Percentiles rank a stretch among this genome's conserved stretches.
phyloP scores from a whole-genome alignment of 805 yeast species.

The Saturnispora silvae region DNA sequence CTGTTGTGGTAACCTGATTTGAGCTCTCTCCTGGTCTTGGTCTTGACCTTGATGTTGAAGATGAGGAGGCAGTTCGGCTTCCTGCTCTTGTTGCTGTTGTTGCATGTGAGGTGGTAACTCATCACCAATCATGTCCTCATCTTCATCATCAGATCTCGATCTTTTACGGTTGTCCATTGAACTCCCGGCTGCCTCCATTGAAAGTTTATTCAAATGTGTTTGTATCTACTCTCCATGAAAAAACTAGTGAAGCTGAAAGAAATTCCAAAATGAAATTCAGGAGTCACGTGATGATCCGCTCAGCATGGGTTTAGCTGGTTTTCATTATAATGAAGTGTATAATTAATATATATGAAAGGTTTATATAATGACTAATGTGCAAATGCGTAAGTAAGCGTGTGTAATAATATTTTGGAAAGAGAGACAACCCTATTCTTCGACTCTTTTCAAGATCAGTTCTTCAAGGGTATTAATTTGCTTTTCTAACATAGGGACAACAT shows the following conservation, averaged over 20 bases:
- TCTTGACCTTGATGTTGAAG: background rate
- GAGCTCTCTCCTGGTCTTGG: background rate
- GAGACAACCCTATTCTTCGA: no score
- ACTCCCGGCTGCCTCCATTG: background rate
- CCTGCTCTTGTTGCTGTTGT: background rate
- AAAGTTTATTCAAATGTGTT: no score
- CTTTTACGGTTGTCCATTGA: constrained; percentile 4
- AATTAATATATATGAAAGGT: no score
- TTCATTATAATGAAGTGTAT: no score
- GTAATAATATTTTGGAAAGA: no score
- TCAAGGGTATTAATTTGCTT: constrained; percentile 29
- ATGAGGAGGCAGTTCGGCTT: constrained; percentile 2
- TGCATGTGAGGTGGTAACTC: constrained; percentile 7
- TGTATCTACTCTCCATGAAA: no score
- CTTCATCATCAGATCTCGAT: constrained; percentile 5
- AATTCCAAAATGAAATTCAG: no score
- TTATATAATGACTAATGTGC: no score
- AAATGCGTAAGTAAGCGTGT: no score
- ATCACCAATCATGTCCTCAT: constrained; percentile 2
- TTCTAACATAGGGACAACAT: constrained; percentile 36
- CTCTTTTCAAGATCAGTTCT: constrained; percentile 12
- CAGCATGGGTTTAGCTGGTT: no score
- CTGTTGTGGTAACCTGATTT: background rate
- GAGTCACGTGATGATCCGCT: no score
- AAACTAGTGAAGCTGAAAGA: no score